Evolutionary conservation across 176 grass and related monocot genomes (phyloP).

Genomic region (Oryza meridionalis): DNA sequence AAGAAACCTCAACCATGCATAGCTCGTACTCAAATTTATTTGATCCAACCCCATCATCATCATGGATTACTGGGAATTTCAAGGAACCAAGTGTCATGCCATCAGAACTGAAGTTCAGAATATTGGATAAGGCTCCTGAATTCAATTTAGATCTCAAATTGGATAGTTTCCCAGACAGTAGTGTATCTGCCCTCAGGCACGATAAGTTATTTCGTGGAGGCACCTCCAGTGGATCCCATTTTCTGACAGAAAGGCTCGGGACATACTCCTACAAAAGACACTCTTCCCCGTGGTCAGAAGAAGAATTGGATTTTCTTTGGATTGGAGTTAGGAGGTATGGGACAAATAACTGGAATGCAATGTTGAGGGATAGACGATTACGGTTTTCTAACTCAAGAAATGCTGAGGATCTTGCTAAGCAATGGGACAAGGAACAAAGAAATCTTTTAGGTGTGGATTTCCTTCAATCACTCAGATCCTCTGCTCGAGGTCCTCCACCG

Average conservation of each 20-base stretch:
- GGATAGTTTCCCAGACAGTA: slow-evolving; percentile 41
- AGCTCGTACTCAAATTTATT: slow-evolving; percentile 46
- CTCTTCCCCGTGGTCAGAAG: slow-evolving; percentile 74
- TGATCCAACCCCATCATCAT: slow-evolving; percentile 33
- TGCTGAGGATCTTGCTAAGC: slow-evolving; percentile 75
- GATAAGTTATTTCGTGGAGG: slow-evolving; percentile 41
- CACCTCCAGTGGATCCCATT: slow-evolving; percentile 40
- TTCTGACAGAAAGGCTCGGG: slow-evolving; percentile 44
- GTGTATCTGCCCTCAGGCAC: slow-evolving; percentile 13
- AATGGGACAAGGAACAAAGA: slow-evolving; percentile 87
- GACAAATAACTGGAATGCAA: slow-evolving; percentile 78
- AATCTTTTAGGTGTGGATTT: slow-evolving; percentile 58
- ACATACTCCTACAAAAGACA: slow-evolving; percentile 54
- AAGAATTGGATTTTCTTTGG: slow-evolving; percentile 97
- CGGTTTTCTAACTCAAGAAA: slow-evolving; percentile 65
- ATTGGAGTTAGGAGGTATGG: slow-evolving; percentile 96
- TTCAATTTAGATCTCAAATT: slow-evolving; percentile 45
- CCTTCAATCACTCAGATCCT: slow-evolving; percentile 39
- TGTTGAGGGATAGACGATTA: slow-evolving; percentile 69
- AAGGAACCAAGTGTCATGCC: slow-evolving; percentile 40
- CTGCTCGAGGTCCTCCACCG: slow-evolving; percentile 20
- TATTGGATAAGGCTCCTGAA: slow-evolving; percentile 50
- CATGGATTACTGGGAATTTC: slow-evolving; percentile 36
- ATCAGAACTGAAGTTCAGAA: slow-evolving; percentile 45
- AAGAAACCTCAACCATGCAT: slow-evolving; percentile 41